phyloP scores from a whole-genome alignment of 2,329 filamentous ascomycete species.

The Ophiostoma tasmaniense region DNA sequence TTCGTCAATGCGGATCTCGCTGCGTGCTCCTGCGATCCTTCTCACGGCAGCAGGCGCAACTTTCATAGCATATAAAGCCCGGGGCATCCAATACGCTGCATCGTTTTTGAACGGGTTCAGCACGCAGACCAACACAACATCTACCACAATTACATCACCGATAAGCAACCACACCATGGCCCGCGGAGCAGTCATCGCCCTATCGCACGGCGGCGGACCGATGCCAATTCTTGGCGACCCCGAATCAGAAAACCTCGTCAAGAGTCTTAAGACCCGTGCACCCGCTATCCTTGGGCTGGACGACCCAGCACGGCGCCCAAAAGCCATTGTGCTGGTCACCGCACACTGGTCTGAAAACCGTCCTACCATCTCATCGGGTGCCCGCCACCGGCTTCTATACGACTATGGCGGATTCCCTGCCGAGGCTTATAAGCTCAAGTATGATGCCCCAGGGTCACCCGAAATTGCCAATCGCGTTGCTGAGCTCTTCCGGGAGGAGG shows the following conservation, averaged over 20 bases:
- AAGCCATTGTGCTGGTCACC: constrained; percentile 47
- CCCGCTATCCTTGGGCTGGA: constrained; percentile 48
- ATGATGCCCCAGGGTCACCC: constrained; percentile 48
- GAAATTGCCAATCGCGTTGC: constrained; percentile 42
- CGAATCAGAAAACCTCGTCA: constrained; percentile 39
- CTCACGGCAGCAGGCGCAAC: constrained; percentile 18
- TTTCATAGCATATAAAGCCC: constrained; percentile 16
- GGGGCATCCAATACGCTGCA: neutral
- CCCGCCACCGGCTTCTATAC: constrained; percentile 42
- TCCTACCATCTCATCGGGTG: constrained; percentile 43
- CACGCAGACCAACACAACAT: neutral
- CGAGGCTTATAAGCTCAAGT: constrained; percentile 47
- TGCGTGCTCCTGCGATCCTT: constrained; percentile 16
- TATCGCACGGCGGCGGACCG: constrained; percentile 47
- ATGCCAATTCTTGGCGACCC: constrained; percentile 51
- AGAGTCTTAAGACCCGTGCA: constrained; percentile 44
- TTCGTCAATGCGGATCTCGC: constrained; percentile 19
- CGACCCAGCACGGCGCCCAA: constrained; percentile 34
- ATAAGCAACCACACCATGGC: constrained; percentile 27
- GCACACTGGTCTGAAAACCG: constrained; percentile 46
- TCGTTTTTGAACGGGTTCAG: neutral
- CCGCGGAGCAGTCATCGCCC: constrained; percentile 37
- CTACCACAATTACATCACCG: neutral
- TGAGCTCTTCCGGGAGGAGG: constrained; percentile 35
- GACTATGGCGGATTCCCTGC: constrained; percentile 51